Base-by-base conservation (phyloP, 2,329 filamentous ascomycete genomes). In the Ilyonectria mors-panacis region DNA sequence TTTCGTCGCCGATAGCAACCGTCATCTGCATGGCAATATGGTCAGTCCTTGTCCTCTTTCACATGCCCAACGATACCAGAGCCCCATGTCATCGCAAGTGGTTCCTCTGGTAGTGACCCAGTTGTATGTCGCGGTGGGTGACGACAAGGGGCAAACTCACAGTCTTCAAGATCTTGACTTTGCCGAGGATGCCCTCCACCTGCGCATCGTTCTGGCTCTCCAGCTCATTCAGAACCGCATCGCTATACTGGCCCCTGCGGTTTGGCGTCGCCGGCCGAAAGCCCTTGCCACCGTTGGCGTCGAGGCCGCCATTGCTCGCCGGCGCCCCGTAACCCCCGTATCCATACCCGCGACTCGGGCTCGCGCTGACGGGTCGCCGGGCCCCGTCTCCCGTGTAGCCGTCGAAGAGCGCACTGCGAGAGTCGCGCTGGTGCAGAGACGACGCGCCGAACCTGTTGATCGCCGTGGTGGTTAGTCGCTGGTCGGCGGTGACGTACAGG, bases 121-220 rank as follows among this genome's bases (percentile, higher is more conserved):
- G 39, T 42, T 33, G 26, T 50, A 1, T 50, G 7, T 4, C 6
- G 26, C 6, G 26, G 17, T 50, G 15, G 17, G n/a, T 33, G 15
- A 48, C 23, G 17, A 13, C 28, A 19, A 21, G n/a, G 53, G 56
- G 57, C 13, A 55, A 73, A 86, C 92, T 79, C 82, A 97, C 94
- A 83, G 94, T 90, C 83, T 98, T 98, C 75, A 98, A 80, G 84
- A 94, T 90, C 84, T 88, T 91, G 67, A 98, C 95, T 82, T 97
- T 98, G 72, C 93, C 93, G 73, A 94, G 88, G 77, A 98, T 95
- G n/a, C 94, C 94, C 68, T 94, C 92, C 12, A 98, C 91, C 76
- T 98, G 92, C 65, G 90, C 87, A 74, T 98, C 95, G 78, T 98
- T 98, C 84, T 99, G 96, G 77, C 93, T 95, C 85, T 99, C 96